phyloP scores from a whole-genome alignment of 805 yeast genomes.

The Kodamaea leandrae region DNA sequence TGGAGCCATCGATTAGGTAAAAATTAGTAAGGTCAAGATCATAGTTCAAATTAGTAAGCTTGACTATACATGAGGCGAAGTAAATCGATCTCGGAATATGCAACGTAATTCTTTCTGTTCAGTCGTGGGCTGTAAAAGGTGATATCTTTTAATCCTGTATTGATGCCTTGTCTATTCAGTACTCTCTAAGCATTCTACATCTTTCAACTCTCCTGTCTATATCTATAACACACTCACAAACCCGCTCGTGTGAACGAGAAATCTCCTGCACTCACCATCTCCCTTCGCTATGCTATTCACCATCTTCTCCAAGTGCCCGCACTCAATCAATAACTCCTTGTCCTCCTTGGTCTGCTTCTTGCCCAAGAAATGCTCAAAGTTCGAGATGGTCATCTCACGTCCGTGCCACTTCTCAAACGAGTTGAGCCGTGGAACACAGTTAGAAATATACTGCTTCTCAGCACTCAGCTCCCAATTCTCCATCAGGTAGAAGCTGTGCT shows the following conservation, averaged over 20 bases:
- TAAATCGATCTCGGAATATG: no score
- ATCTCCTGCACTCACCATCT: conserved; percentile 18
- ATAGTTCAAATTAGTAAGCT: no score
- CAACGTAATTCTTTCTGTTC: no score
- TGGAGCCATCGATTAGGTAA: no score
- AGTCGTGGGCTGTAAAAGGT: no score
- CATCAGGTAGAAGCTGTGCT: conserved; percentile 6
- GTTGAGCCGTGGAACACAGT: conserved; percentile 38
- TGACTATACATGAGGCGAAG: no score
- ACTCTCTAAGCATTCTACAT: no score
- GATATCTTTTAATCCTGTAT: no score
- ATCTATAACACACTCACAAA: conserved; percentile 24
- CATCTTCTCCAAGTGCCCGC: conserved; percentile 2
- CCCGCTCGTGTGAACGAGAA: conserved; percentile 28
- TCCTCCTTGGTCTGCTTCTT: conserved; percentile 1
- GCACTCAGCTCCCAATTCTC: conserved; percentile 19
- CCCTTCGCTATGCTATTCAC: not conserved
- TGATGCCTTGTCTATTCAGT: no score
- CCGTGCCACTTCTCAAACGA: conserved; percentile 38
- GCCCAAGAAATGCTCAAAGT: conserved; percentile 8
- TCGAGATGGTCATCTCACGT: conserved; percentile 12
- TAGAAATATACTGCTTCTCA: conserved; percentile 37
- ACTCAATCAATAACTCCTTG: conserved; percentile 11
- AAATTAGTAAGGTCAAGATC: no score
- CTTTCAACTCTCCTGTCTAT: no score